Conservation (phyloP, 179 eudicot species). For the Carnegiea gigantea region DNA sequence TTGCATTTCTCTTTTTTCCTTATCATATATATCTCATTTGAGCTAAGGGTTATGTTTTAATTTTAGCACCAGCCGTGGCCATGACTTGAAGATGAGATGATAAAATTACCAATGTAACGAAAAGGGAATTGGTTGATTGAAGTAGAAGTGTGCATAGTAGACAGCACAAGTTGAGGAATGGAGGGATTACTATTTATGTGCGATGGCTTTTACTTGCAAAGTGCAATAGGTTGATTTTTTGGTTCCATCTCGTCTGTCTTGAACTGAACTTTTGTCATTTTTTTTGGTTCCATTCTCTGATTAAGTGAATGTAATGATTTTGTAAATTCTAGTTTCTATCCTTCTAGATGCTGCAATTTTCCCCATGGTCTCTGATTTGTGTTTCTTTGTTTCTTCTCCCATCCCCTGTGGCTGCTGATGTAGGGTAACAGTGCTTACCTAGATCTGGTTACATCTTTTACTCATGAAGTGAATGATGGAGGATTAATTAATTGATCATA, state of each 20-base stretch:
- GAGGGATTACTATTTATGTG: background rate
- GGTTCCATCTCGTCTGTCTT: background rate
- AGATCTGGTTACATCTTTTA: too few relatives aligned
- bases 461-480: too few relatives aligned
- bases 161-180: background rate
- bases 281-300: background rate
- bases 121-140: background rate
- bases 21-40: background rate
- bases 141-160: background rate
- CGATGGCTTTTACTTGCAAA: background rate
- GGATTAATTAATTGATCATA: too few relatives aligned
- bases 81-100: background rate
- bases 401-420: too few relatives aligned
- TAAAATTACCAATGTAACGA: background rate
- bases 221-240: background rate
- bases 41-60: background rate
- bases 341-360: too few relatives aligned
- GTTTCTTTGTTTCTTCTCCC: background rate
- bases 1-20: background rate
- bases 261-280: background rate
- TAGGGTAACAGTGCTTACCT: too few relatives aligned
- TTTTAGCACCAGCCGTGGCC: background rate
- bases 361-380: too few relatives aligned
- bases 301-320: background rate
- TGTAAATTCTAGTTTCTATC: too few relatives aligned